These are phyloP conservation scores for Zea mays DNA, from an alignment of 176 grass and related monocot genomes.

Conservation along the genomic window DNA sequence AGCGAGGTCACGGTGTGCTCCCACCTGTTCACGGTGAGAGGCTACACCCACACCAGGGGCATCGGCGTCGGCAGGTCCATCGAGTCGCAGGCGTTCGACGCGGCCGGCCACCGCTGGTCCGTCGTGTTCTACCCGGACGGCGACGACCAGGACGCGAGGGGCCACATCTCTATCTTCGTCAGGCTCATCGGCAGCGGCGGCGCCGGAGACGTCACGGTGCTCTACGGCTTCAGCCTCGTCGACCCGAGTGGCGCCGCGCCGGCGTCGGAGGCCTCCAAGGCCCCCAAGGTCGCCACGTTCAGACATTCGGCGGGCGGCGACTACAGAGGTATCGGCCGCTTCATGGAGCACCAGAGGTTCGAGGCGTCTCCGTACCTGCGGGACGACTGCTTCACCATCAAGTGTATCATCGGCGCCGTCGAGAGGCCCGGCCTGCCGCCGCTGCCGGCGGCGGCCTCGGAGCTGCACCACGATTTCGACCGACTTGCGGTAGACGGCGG, in stretches of 20 bases:
- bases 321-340: not conserved
- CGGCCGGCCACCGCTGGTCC: not conserved
- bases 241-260: not conserved
- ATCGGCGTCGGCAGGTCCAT: not conserved
- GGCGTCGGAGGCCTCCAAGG: not conserved
- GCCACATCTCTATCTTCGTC: not conserved
- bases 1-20: constrained; percentile 3
- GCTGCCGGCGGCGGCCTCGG: not conserved
- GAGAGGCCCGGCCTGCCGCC: not conserved
- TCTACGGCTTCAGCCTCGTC: constrained; percentile 3
- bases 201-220: not conserved
- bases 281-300: not conserved
- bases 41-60: not conserved
- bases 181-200: not conserved
- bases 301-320: not conserved
- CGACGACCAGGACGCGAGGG: not conserved
- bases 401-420: not conserved
- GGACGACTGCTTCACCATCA: not conserved
- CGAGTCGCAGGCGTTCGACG: constrained; percentile 1
- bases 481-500: not conserved
- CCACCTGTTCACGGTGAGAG: not conserved
- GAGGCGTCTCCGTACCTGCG: not conserved
- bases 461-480: not conserved
- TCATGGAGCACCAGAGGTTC: not conserved
- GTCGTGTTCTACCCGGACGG: not conserved